Evolutionary conservation across 306 rosid species (phyloP), one percentile per base, ranked within the genome.

Genomic region (Sesbania bispinosa): DNA sequence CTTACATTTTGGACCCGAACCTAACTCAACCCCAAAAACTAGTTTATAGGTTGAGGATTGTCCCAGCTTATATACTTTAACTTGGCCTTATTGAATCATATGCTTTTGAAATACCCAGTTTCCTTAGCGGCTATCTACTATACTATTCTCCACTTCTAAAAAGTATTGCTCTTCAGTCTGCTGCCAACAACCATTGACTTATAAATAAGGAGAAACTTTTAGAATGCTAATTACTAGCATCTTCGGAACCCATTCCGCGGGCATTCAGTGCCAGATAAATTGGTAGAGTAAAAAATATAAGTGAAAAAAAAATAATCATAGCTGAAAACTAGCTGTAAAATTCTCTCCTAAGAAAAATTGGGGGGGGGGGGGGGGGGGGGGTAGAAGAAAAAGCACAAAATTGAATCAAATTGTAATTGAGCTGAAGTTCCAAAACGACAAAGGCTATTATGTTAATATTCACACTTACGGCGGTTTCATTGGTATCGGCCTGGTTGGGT

Each of bases 381-480:
- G 20, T n/a, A 10, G 1, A 15, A 77, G 47, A 7, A 50, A 30
- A 35, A 7, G 19, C 45, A 24, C 5, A 19, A 58, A 71, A 51
- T 51, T 6, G 35, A 76, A 41, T 48, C 6, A 42, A 78, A 71
- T 10, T 68, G 3, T 10, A 38, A 69, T 24, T 43, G 43, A 67
- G 77, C 57, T 52, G 58, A 71, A 83, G 81, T 52, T 27, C 4
- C 32, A 33, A 36, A 78, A 63, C 43, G 33, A 16, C 47, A 41
- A 45, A 36, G 53, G 29, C 0, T 16, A 47, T 27, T 23, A 69
- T 11, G 58, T 26, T 24, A 33, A 57, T 26, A 36, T 66, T 64
- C 20, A 61, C 36, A 87, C 90, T 81, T 76, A 95, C 99, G 29
- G 79, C 41, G n/a, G 92, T 73, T 63, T 89, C 96, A 79, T 77